These are phyloP conservation scores for Ascochyta clinopodiicola DNA, from an alignment of 2,329 filamentous ascomycete genomes.

Conservation along the genomic window DNA sequence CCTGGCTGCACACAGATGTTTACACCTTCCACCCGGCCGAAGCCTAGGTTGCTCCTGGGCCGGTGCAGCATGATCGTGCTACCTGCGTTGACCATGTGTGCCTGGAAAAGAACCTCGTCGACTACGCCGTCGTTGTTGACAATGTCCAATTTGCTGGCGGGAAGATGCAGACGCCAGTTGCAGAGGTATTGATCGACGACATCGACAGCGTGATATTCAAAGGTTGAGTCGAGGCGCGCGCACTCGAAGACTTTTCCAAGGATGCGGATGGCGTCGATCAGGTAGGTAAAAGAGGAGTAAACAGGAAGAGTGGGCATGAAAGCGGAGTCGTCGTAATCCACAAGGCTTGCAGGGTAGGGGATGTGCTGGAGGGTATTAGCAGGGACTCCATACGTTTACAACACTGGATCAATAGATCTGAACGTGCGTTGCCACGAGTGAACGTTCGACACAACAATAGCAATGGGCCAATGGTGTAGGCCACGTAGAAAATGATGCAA, in stretches of 20 bases:
- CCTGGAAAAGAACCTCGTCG: slow-evolving; percentile 92
- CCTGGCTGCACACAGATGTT: slow-evolving; percentile 71
- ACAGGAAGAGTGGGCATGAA: slow-evolving; percentile 70
- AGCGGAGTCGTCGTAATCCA: slow-evolving; percentile 79
- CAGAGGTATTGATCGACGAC: slow-evolving; percentile 66
- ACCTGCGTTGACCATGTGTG: slow-evolving; percentile 72
- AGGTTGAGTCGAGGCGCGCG: slow-evolving; percentile 40
- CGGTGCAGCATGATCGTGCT: slow-evolving; percentile 54
- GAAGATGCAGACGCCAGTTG: slow-evolving; percentile 83
- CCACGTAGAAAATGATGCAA: slow-evolving; percentile 18
- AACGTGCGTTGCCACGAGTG: too few species aligned
- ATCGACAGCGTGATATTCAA: slow-evolving; percentile 57
- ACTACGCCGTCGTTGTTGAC: slow-evolving; percentile 69
- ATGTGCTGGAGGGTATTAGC: slow-evolving; percentile 38
- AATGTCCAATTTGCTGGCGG: slow-evolving; percentile 72
- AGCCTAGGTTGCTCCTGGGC: slow-evolving; percentile 48
- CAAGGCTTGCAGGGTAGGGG: slow-evolving; percentile 59
- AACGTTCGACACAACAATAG: neutral
- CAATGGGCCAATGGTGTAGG: slow-evolving; percentile 2
- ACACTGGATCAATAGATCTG: too few species aligned
- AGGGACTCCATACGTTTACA: neutral
- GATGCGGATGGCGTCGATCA: slow-evolving; percentile 80
- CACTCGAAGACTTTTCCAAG: slow-evolving; percentile 75
- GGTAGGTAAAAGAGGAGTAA: slow-evolving; percentile 86
- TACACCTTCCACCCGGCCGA: slow-evolving; percentile 46